A percentile compares a stretch with the other conserved stretches of the same genome.
phyloP scores from a whole-genome alignment of 805 yeast species.

The Phaffomyces antillensis region DNA sequence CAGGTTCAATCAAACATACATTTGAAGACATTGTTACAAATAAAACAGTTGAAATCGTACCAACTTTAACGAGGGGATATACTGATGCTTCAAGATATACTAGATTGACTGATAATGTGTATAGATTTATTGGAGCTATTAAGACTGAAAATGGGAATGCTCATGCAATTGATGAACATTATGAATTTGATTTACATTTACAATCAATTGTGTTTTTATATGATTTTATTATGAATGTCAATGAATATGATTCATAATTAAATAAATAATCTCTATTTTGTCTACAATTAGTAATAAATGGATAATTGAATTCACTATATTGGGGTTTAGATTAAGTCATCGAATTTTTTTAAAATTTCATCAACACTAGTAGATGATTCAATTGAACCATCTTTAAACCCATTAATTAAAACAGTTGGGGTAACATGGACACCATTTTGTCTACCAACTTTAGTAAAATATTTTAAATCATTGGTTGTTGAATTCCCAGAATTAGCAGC shows the following conservation, averaged over 20 bases:
- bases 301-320: too few species aligned
- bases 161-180: conserved; percentile 62
- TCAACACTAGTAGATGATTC: conserved; percentile 55
- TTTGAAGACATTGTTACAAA: too few species aligned
- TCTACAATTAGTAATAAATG: too few species aligned
- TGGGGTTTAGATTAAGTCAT: neutral
- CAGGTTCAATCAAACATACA: too few species aligned
- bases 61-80: too few species aligned
- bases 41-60: too few species aligned
- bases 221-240: too few species aligned
- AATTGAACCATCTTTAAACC: conserved; percentile 48
- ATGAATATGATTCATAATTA: too few species aligned
- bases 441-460: conserved; percentile 64
- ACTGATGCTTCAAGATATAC: too few species aligned
- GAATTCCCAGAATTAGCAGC: conserved; percentile 51
- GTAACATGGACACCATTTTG: conserved; percentile 80
- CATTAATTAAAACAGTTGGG: conserved; percentile 71
- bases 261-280: too few species aligned
- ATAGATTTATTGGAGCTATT: conserved; percentile 33
- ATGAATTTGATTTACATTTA: conserved; percentile 50
- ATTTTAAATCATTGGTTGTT: conserved; percentile 58
- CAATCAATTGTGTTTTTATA: conserved; percentile 33
- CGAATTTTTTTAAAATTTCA: conserved; percentile 25
- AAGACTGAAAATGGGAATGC: conserved; percentile 22
- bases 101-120: conserved; percentile 44